A percentile compares a stretch with the other conserved stretches of the same genome.
Evolutionary conservation across 495 filamentous ascomycete species (phyloP).

Genomic region (Melanomma pulvis-pyrius): DNA sequence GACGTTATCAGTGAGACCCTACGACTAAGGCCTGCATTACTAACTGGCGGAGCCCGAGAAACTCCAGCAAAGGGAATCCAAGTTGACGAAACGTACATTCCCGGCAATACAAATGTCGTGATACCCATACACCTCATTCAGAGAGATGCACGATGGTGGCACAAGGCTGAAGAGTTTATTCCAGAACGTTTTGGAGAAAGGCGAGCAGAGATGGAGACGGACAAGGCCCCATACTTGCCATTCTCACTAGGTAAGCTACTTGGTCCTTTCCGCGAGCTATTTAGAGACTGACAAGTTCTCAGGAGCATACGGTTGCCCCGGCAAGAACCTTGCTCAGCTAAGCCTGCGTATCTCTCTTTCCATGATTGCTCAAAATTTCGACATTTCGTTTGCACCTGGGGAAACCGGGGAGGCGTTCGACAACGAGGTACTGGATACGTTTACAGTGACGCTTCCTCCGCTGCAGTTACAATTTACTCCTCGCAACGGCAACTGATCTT

Average conservation of each 20-base stretch:
- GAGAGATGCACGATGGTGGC: constrained; percentile 34
- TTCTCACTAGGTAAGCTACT: constrained; percentile 49
- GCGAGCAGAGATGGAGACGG: constrained; percentile 48
- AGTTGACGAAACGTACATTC: constrained; percentile 53
- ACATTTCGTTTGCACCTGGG: constrained; percentile 48
- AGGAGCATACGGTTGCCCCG: constrained; percentile 54
- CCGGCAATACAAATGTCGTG: constrained; percentile 48
- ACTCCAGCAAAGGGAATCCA: constrained; percentile 53
- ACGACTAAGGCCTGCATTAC: constrained; percentile 56
- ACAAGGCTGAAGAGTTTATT: constrained; percentile 49
- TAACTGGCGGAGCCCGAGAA: constrained; percentile 49
- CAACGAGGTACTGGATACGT: constrained; percentile 11
- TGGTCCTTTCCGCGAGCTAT: background rate
- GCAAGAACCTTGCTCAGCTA: constrained; percentile 56
- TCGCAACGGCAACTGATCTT: background rate
- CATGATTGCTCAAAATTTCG: constrained; percentile 50
- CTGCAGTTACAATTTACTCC: constrained; percentile 21
- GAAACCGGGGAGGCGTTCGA: constrained; percentile 44
- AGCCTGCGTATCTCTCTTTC: constrained; percentile 54
- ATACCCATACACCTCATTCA: constrained; percentile 45
- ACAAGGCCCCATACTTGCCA: constrained; percentile 55
- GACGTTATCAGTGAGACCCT: constrained; percentile 59
- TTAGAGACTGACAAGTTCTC: background rate
- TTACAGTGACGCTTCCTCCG: constrained; percentile 18
- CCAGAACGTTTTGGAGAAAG: constrained; percentile 59